Conservation (phyloP, 139 green algal genomes). For the Ostreobium quekettii region DNA sequence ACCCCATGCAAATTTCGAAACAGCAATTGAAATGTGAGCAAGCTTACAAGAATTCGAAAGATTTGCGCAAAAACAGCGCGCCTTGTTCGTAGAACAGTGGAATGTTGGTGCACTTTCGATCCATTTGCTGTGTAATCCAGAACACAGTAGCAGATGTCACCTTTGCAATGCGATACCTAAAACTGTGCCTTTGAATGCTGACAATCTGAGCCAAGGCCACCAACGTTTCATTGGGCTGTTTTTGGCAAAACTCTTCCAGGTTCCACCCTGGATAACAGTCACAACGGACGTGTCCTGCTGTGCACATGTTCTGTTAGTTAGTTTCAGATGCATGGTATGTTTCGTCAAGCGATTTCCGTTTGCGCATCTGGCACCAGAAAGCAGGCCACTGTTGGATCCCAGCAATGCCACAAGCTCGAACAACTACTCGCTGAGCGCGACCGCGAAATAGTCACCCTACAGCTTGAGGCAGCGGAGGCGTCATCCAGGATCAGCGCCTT, state of each 20-base stretch:
- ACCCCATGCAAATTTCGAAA: too few relatives aligned
- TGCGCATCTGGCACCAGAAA: background rate
- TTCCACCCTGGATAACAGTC: too few relatives aligned
- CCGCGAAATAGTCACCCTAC: background rate
- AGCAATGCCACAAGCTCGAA: background rate
- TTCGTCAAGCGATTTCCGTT: background rate
- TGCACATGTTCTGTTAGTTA: background rate
- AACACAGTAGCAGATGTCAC: too few relatives aligned
- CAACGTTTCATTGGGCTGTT: background rate
- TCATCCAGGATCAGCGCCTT: too few relatives aligned
- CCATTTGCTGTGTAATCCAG: too few relatives aligned
- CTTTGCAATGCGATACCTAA: background rate
- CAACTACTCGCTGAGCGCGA: background rate
- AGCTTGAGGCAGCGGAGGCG: background rate
- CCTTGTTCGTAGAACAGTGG: too few relatives aligned
- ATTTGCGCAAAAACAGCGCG: too few relatives aligned
- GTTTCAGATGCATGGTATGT: background rate
- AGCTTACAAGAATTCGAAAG: too few relatives aligned
- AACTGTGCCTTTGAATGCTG: background rate
- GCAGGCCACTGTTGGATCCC: background rate
- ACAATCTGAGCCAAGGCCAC: background rate
- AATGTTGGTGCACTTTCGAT: too few relatives aligned
- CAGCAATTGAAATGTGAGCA: too few relatives aligned
- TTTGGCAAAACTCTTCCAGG: background rate
- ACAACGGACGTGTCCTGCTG: background rate